Conservation (phyloP, 441 rosid genomes). For the Kokia cookei region DNA sequence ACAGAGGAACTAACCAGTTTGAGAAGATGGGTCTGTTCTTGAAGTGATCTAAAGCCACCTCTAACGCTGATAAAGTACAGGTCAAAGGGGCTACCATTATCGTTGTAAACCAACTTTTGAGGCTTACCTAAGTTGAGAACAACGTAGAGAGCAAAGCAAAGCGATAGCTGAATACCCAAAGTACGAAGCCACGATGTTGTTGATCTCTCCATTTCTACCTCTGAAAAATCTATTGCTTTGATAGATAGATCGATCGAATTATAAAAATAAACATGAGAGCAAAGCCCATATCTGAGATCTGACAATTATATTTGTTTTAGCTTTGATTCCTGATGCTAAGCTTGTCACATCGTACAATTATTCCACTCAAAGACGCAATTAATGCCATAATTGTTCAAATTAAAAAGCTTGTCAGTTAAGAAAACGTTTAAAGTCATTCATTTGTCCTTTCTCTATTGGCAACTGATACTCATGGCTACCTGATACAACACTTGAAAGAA, state of each 20-base stretch:
- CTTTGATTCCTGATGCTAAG: background rate
- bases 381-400: background rate
- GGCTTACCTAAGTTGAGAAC: conserved; percentile 58
- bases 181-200: conserved; percentile 46
- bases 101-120: conserved; percentile 18
- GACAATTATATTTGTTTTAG: background rate
- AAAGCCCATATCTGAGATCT: background rate
- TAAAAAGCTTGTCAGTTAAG: background rate
- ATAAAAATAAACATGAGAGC: background rate
- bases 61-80: conserved; percentile 58
- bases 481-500: background rate
- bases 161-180: conserved; percentile 43
- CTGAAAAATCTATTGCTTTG: background rate
- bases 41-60: conserved; percentile 46
- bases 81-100: conserved; percentile 23
- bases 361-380: background rate
- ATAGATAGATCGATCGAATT: background rate
- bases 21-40: conserved; percentile 51
- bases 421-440: background rate
- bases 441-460: background rate
- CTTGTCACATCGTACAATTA: background rate
- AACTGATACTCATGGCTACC: background rate
- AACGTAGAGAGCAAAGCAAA: conserved; percentile 48
- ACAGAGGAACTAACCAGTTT: conserved; percentile 40
- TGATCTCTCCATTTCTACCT: conserved; percentile 36